Evolutionary conservation across 1,139 yeast species (phyloP).

Genomic region (Blastobotrys persicus): DNA sequence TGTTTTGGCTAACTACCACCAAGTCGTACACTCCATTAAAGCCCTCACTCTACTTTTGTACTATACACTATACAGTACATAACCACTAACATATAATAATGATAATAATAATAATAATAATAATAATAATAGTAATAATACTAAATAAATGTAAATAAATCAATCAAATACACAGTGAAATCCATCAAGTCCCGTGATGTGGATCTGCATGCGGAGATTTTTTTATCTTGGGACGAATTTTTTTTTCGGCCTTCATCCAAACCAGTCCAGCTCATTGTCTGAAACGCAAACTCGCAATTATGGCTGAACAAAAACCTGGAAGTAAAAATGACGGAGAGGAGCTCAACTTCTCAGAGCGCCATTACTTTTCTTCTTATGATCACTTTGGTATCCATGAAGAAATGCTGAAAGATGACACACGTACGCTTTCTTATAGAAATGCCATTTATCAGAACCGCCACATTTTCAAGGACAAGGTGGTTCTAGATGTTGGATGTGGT

Average conservation of each 20-base stretch:
- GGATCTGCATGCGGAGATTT: too few species aligned
- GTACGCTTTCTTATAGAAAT: slow-evolving; percentile 88
- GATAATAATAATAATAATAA: too few species aligned
- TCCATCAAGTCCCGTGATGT: neutral
- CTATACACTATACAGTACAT: too few species aligned
- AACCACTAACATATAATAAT: too few species aligned
- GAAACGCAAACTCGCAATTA: neutral
- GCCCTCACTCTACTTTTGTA: too few species aligned
- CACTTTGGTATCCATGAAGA: slow-evolving; percentile 98
- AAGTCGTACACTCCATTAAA: too few species aligned
- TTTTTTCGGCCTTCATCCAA: neutral
- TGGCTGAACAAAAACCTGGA: neutral
- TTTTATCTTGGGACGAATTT: neutral
- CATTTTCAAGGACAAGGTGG: slow-evolving; percentile 87
- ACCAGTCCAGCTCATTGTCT: too few species aligned
- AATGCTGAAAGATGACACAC: slow-evolving; percentile 93
- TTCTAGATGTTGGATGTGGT: slow-evolving; percentile 98
- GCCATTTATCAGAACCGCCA: slow-evolving; percentile 91
- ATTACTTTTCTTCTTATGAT: slow-evolving; percentile 91
- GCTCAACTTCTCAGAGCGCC: slow-evolving; percentile 61
- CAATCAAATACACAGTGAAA: too few species aligned
- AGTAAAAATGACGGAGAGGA: slow-evolving; percentile 15
- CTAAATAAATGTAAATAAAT: too few species aligned
- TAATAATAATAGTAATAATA: too few species aligned
- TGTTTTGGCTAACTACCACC: too few species aligned